Percentiles rank a stretch among this genome's conserved stretches.
These are phyloP conservation scores for Knufia petricola DNA, from an alignment of 2,329 filamentous ascomycete species.

Conservation along the genomic window DNA sequence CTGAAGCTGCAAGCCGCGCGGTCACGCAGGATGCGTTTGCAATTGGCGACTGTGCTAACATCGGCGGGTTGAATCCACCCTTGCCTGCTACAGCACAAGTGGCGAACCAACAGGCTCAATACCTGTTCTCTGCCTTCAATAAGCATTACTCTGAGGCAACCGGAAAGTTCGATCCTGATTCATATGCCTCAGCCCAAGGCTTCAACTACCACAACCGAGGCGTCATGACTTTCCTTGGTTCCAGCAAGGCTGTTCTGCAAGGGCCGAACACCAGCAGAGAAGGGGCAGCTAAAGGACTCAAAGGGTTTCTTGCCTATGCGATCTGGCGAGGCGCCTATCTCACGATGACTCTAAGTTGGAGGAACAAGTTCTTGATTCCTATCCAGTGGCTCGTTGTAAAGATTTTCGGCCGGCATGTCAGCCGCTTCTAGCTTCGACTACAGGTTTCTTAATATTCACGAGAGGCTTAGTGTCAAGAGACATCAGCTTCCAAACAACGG, in stretches of 20 bases:
- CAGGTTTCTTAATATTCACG: no score
- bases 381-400: slow-evolving; percentile 36
- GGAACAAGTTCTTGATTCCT: slow-evolving; percentile 33
- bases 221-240: slow-evolving; percentile 51
- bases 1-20: slow-evolving; percentile 26
- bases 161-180: slow-evolving; percentile 15
- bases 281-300: slow-evolving; percentile 29
- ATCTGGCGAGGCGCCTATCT: slow-evolving; percentile 38
- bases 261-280: slow-evolving; percentile 25
- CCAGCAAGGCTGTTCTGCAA: slow-evolving; percentile 49
- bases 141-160: slow-evolving; percentile 29
- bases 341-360: slow-evolving; percentile 39
- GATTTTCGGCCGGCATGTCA: slow-evolving; percentile 30
- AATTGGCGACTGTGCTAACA: slow-evolving; percentile 45
- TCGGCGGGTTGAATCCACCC: slow-evolving; percentile 24
- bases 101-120: slow-evolving; percentile 45
- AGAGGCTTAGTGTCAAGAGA: no score
- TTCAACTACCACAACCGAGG: slow-evolving; percentile 51
- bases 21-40: slow-evolving; percentile 46
- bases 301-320: slow-evolving; percentile 32
- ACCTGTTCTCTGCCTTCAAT: slow-evolving; percentile 48
- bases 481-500: no score
- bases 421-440: neutral
- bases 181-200: slow-evolving; percentile 19
- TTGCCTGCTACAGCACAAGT: slow-evolving; percentile 10